Evolutionary conservation across 2,329 filamentous ascomycete genomes (phyloP).

Genomic region (Kalmusia sp.): DNA sequence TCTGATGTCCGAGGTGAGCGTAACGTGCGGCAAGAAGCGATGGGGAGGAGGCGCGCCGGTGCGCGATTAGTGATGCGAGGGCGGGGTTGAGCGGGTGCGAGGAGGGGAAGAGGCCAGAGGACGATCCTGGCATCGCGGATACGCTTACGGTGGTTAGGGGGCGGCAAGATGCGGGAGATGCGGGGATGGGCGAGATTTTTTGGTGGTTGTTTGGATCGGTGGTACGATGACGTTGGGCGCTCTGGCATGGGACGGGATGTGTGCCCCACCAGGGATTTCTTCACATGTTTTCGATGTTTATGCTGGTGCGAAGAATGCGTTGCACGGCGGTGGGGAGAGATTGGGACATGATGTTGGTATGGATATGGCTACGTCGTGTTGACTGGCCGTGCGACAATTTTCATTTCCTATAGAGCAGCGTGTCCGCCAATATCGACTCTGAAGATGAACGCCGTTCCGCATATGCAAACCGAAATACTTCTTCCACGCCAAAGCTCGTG

Average conservation of each 20-base stretch:
- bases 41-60: slow-evolving; percentile 44
- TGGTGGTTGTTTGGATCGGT: background rate
- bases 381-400: background rate
- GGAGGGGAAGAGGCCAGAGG: slow-evolving; percentile 53
- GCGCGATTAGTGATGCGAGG: slow-evolving; percentile 45
- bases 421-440: background rate
- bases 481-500: background rate
- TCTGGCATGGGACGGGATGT: too few relatives aligned
- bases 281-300: too few relatives aligned
- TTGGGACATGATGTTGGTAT: background rate
- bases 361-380: background rate
- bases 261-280: too few relatives aligned
- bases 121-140: slow-evolving; percentile 47
- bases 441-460: background rate
- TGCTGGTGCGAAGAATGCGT: background rate
- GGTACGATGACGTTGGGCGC: background rate
- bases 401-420: background rate
- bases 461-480: background rate
- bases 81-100: slow-evolving; percentile 37
- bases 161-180: slow-evolving; percentile 1
- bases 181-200: background rate
- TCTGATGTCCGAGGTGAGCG: slow-evolving; percentile 48
- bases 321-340: background rate
- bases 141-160: background rate
- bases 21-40: slow-evolving; percentile 52